Evolutionary conservation across 352 stramenopile species (phyloP).

Genomic region (Phytophthora boehmeriae): DNA sequence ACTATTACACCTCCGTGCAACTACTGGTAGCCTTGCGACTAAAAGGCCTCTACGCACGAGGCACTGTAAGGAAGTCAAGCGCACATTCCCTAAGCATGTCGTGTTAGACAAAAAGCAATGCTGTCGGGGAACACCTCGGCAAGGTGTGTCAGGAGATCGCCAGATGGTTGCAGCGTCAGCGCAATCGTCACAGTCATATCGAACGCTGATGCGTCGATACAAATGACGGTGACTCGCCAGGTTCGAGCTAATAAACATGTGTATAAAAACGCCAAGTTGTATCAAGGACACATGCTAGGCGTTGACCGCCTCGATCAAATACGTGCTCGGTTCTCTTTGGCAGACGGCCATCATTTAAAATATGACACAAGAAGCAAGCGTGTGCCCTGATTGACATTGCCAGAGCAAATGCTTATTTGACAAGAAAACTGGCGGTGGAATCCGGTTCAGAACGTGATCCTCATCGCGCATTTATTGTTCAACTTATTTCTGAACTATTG

Average conservation of each 20-base stretch:
- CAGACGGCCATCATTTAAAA: slow-evolving; percentile 36
- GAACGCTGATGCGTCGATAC: no score
- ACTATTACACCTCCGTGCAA: slow-evolving; percentile 45
- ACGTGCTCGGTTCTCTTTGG: slow-evolving; percentile 41
- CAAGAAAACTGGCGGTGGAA: slow-evolving; percentile 2
- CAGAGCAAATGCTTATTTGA: slow-evolving; percentile 25
- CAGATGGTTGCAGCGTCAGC: slow-evolving; percentile 27
- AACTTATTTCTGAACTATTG: slow-evolving; percentile 11
- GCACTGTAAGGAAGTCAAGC: slow-evolving; percentile 26
- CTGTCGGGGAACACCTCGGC: slow-evolving; percentile 3
- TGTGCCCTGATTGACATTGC: slow-evolving; percentile 19
- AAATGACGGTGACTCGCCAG: slow-evolving; percentile 21
- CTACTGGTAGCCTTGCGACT: slow-evolving; percentile 24
- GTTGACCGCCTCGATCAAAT: slow-evolving; percentile 37
- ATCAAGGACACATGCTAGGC: slow-evolving; percentile 39
- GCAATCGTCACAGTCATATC: slow-evolving; percentile 27
- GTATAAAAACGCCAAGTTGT: slow-evolving; percentile 22
- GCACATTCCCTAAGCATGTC: slow-evolving; percentile 24
- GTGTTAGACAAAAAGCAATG: slow-evolving; percentile 21
- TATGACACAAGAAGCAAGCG: slow-evolving; percentile 36
- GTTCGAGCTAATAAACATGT: slow-evolving; percentile 4
- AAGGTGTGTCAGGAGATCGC: slow-evolving; percentile 17
- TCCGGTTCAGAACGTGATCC: background rate
- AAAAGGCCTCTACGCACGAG: slow-evolving; percentile 27
- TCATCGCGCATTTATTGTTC: background rate